Evolutionary conservation across 768 basidiomycete genomes (phyloP).

Genomic region (Tulasnella sp.): DNA sequence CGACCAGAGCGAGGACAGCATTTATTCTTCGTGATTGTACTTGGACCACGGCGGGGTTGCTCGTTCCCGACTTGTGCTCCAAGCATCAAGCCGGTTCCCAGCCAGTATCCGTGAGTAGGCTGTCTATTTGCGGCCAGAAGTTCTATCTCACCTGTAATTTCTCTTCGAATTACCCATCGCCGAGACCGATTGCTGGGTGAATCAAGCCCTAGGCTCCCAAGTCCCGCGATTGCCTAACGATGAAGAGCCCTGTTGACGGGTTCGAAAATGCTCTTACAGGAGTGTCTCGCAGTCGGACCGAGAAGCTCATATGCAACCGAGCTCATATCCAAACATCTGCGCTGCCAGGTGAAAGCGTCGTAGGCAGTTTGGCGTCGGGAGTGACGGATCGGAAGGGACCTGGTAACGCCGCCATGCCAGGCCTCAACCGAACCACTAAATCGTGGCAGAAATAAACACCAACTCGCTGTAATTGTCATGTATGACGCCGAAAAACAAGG

Average conservation of each 20-base stretch:
- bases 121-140: too few relatives aligned
- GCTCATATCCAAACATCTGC: not conserved
- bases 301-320: not conserved
- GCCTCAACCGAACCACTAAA: not conserved
- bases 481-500: not conserved
- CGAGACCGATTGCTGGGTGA: too few relatives aligned
- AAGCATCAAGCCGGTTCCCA: too few relatives aligned
- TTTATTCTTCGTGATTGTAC: not conserved
- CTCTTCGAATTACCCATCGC: too few relatives aligned
- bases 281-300: not conserved
- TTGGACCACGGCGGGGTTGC: not conserved
- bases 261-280: not conserved
- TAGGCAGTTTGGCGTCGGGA: not conserved
- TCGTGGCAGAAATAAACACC: not conserved
- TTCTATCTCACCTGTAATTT: too few relatives aligned
- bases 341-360: not conserved
- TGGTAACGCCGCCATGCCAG: not conserved
- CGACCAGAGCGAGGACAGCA: not conserved
- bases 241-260: not conserved
- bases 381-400: not conserved
- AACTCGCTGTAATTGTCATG: too few relatives aligned
- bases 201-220: too few relatives aligned
- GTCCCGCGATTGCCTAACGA: too few relatives aligned
- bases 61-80: too few relatives aligned
- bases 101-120: too few relatives aligned